Conservation (phyloP, 345 rosid species). For the Reutealis trisperma region DNA sequence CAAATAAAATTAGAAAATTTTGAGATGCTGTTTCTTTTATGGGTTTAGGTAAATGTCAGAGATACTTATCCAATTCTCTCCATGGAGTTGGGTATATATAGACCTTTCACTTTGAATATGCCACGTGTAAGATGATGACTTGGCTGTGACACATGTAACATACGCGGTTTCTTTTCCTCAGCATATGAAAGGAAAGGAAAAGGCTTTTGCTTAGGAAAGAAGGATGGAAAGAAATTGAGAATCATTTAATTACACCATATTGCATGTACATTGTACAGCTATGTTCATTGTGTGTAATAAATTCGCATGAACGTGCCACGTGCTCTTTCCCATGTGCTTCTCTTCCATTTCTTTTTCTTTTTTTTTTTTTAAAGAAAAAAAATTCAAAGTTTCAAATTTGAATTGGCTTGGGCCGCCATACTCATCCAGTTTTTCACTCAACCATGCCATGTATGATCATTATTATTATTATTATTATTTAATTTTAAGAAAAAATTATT, state of each 20-base stretch:
- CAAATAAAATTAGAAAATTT: no score
- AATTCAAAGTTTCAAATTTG: neutral
- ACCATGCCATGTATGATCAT: no score
- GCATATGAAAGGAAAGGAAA: no score
- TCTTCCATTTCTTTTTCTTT: neutral
- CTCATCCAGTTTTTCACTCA: no score
- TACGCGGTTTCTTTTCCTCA: no score
- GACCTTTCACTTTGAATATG: neutral
- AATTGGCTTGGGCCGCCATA: no score
- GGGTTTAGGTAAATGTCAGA: neutral
- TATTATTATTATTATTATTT: no score
- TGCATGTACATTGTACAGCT: neutral
- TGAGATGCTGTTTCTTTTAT: no score
- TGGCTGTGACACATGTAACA: neutral
- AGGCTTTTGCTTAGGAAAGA: neutral
- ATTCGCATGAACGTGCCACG: neutral
- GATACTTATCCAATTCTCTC: neutral
- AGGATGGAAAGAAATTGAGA: neutral
- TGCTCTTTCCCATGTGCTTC: slow-evolving; percentile 1
- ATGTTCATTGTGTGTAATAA: neutral
- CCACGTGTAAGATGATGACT: neutral
- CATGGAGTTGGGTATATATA: neutral
- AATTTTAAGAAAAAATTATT: no score
- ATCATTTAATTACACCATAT: neutral
- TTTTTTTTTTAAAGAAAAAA: no score